phyloP scores from a whole-genome alignment of 371 early-diverging fungal species.

The Mortierella polycephala region DNA sequence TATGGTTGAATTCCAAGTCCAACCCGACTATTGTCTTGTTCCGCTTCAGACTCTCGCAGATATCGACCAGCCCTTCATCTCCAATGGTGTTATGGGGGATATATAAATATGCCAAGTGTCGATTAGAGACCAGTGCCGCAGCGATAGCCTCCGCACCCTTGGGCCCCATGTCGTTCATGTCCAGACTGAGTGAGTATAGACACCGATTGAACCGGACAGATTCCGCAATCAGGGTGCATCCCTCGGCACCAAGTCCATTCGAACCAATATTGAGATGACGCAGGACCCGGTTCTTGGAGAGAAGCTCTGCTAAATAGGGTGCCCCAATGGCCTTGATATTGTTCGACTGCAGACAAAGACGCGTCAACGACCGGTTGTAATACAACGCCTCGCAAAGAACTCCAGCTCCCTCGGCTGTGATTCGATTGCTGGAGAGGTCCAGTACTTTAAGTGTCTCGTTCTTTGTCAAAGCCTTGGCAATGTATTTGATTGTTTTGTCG shows the following conservation, averaged over 20 bases:
- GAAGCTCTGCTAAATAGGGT: conserved; percentile 24
- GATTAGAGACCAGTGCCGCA: conserved; percentile 30
- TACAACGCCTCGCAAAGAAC: conserved; percentile 19
- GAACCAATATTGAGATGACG: conserved; percentile 49
- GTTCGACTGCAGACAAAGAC: conserved; percentile 49
- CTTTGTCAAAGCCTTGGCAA: conserved; percentile 32
- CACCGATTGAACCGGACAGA: conserved; percentile 36
- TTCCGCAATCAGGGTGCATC: conserved; percentile 36
- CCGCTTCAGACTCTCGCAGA: conserved; percentile 31
- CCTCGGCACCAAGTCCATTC: conserved; percentile 39
- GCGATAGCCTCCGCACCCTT: conserved; percentile 33
- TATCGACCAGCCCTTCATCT: conserved; percentile 40
- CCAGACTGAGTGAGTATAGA: conserved; percentile 44
- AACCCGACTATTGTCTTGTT: conserved; percentile 34
- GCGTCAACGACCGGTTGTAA: conserved; percentile 25
- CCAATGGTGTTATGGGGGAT: conserved; percentile 55
- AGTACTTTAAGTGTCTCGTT: conserved; percentile 28
- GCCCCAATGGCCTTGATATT: conserved; percentile 37
- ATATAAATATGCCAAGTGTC: conserved; percentile 42
- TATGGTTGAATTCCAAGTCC: conserved; percentile 53
- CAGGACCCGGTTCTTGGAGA: conserved; percentile 35
- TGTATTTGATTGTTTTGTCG: conserved; percentile 37
- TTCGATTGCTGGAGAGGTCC: conserved; percentile 46
- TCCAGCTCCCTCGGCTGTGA: conserved; percentile 35
- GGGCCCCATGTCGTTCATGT: conserved; percentile 49